These are phyloP conservation scores for Phylloporus arenicola DNA, from an alignment of 768 basidiomycete genomes.

Conservation along the genomic window DNA sequence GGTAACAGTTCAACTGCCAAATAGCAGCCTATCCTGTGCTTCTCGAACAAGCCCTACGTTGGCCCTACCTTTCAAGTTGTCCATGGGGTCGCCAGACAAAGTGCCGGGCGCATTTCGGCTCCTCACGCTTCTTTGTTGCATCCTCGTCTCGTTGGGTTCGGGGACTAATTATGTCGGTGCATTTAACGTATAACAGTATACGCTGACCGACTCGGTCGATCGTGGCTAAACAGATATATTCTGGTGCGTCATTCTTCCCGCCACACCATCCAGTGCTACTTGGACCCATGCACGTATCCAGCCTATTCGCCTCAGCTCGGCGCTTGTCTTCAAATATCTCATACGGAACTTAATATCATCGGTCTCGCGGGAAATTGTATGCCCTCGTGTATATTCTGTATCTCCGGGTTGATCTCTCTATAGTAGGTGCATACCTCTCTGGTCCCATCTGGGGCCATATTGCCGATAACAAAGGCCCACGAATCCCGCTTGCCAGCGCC, in stretches of 20 bases:
- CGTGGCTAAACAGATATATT: slow-evolving; percentile 22
- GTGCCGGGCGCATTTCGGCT: slow-evolving; percentile 39
- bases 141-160: slow-evolving; percentile 55
- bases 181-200: not conserved
- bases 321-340: slow-evolving; percentile 63
- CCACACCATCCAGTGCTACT: too few species aligned
- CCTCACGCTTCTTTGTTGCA: slow-evolving; percentile 49
- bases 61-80: slow-evolving; percentile 5
- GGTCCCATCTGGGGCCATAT: slow-evolving; percentile 79
- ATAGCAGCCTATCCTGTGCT: not conserved
- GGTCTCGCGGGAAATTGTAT: slow-evolving; percentile 69
- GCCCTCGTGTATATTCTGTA: slow-evolving; percentile 13
- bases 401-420: not conserved
- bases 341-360: slow-evolving; percentile 81
- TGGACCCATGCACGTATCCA: slow-evolving; percentile 18
- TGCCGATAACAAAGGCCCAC: slow-evolving; percentile 69
- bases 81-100: slow-evolving; percentile 16
- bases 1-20: not conserved
- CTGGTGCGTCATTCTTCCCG: slow-evolving; percentile 18
- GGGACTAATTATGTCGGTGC: slow-evolving; percentile 71
- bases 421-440: slow-evolving; percentile 71
- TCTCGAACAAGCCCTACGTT: too few species aligned
- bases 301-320: slow-evolving; percentile 91
- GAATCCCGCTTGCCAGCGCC: slow-evolving; percentile 54
- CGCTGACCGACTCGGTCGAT: not conserved